Evolutionary conservation across 179 eudicot species (phyloP), one percentile per base, ranked within the genome.

Genomic region (Beta macrorhiza): DNA sequence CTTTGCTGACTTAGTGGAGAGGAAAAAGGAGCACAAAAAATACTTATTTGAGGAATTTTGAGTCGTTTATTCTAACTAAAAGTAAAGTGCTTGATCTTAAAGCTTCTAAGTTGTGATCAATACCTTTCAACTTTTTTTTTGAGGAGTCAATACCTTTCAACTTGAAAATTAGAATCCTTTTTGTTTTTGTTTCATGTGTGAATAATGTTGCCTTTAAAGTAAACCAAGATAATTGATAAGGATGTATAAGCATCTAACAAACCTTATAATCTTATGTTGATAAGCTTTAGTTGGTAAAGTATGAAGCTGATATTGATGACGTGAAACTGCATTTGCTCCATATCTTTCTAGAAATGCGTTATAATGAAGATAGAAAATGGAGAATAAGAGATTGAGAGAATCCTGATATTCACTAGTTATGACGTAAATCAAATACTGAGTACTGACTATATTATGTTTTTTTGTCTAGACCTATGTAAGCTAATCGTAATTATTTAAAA

Each of bases 41-140:
- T 77, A 52, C 37, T 73, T 55, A 37, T 78, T 78, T 15, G 70
- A 20, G 71, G 17, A 68, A 49, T 72, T 45, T 5, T 62, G 71
- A 62, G 72, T 80, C 73, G 63, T 45, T 80, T 32, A 80, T 49
- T 72, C 42, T 51, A 49, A 17, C 49, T 49, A 16, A 29, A 62
- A 79, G 42, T 47, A 29, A 44, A 13, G 62, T 37, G 29, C 20
- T 74, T 47, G 20, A 72, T 72, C 57, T 80, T 3, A 51, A 79
- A 51, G 73, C 45, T 78, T 77, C 14, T 47, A 12, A 9, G 47
- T 19, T 63, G 59, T 76, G 69, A 76, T 22, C 79, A n/a, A 29
- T 45, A 59, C 42, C 69, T 76, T 61, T 76, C 82, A 61, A 20
- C 44, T 2, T 47, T 25, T 25, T 25, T 25, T 25, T 25, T 25